phyloP scores from a whole-genome alignment of 768 basidiomycete genomes.

The Lyophyllum atratum region DNA sequence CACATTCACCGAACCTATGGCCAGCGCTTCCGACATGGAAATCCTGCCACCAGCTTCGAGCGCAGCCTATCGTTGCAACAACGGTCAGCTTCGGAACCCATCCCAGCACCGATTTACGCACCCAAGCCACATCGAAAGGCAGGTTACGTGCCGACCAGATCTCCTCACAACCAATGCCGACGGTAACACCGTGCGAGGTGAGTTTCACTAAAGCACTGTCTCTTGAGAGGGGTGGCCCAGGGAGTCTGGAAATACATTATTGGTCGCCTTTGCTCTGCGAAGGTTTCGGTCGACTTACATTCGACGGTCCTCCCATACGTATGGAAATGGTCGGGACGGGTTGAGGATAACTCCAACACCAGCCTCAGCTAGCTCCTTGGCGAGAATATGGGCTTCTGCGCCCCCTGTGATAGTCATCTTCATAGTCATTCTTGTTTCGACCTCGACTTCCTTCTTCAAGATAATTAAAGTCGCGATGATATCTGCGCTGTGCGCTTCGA shows the following conservation, averaged over 20 bases:
- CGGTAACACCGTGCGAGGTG: conserved; percentile 66
- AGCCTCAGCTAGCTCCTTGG: conserved; percentile 59
- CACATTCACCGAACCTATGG: conserved; percentile 49
- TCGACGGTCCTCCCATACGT: conserved; percentile 66
- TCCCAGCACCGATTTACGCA: conserved; percentile 30
- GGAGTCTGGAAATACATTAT: conserved; percentile 38
- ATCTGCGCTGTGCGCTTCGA: conserved; percentile 78
- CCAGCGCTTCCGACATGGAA: conserved; percentile 42
- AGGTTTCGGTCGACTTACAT: conserved; percentile 44
- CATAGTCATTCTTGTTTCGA: conserved; percentile 40
- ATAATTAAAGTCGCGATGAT: conserved; percentile 76
- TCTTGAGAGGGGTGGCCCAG: conserved; percentile 72
- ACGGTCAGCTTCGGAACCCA: background rate
- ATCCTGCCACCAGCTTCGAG: conserved; percentile 43
- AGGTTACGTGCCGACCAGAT: conserved; percentile 76
- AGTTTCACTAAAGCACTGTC: conserved; percentile 59
- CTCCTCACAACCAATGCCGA: conserved; percentile 64
- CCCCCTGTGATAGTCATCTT: conserved; percentile 66
- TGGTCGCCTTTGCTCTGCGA: conserved; percentile 1
- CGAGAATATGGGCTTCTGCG: conserved; percentile 68
- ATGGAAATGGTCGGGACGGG: conserved; percentile 71
- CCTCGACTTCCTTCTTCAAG: conserved; percentile 67
- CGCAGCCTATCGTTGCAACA: conserved; percentile 38
- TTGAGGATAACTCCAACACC: conserved; percentile 49
- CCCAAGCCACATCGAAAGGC: conserved; percentile 84